These are phyloP conservation scores for Lentinula novae-zelandiae DNA, from an alignment of 1,284 basidiomycete species.

Conservation along the genomic window DNA sequence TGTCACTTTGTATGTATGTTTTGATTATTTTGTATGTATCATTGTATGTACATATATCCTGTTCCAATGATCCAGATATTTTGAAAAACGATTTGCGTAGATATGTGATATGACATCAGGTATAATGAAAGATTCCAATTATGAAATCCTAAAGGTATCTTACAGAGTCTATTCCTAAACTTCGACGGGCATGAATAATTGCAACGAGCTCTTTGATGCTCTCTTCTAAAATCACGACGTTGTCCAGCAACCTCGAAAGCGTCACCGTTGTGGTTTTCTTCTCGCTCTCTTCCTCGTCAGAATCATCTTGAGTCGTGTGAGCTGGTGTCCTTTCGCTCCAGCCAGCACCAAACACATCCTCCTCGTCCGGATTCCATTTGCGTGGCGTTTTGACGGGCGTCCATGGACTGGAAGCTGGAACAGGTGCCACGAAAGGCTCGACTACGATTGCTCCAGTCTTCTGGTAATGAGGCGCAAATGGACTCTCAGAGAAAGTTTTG, in stretches of 20 bases:
- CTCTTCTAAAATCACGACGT: constrained; percentile 94
- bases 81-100: background rate
- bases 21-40: too few species aligned
- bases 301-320: constrained; percentile 22
- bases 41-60: background rate
- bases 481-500: constrained; percentile 61
- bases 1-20: constrained; percentile 5
- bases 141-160: constrained; percentile 54
- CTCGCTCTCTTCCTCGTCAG: constrained; percentile 25
- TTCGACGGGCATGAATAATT: constrained; percentile 81
- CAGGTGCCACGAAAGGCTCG: constrained; percentile 65
- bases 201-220: constrained; percentile 92
- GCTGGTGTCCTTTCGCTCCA: constrained; percentile 46
- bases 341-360: constrained; percentile 61
- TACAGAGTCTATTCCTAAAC: constrained; percentile 82
- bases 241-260: constrained; percentile 85
- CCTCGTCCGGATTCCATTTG: constrained; percentile 55
- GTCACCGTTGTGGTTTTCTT: constrained; percentile 50
- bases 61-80: constrained; percentile 6
- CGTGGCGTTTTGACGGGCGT: constrained; percentile 43
- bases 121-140: background rate
- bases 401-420: constrained; percentile 62
- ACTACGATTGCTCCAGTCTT: constrained; percentile 71
- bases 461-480: constrained; percentile 84
- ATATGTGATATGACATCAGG: background rate